Base-by-base conservation (phyloP, 1,284 basidiomycete genomes). In the Ceratobasidium sp. region DNA sequence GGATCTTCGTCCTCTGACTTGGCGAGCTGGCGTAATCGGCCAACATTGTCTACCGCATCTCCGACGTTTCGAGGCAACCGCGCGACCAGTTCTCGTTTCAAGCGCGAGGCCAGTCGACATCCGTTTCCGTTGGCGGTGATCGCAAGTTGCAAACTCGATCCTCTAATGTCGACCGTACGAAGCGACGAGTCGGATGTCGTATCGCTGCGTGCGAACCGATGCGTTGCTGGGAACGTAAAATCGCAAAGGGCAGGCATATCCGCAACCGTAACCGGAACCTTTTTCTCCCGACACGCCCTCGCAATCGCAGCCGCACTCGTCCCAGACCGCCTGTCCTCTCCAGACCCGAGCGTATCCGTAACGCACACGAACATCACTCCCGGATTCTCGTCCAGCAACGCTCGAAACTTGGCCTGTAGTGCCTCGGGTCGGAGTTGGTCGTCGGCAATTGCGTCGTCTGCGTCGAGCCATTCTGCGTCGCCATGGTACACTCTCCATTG, bases 51-150 rank as follows among this genome's bases (percentile, higher is more conserved):
- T 0, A 95, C 93, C 0, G 96, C 94, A 1, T 82, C 82, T 0
- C 95, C 96, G 0, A 93, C 86, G 18, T 92, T 89, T 70, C 84
- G 85, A 0, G 94, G 90, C 1, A 99, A 82, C 43, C 86, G 85
- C 0, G 90, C 83, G 1, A 97, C 89, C 59, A 98, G 89, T 48
- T 98, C 94, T 30, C 97, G 84, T 52, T 89, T 87, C 45, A 99
- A 83, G 10, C 96, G 85, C 1, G 89, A 87, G 0, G 92, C 92
- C 2, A 99, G 84, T 14, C 97, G 84, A 78, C 97, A 98, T 0
- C 96, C 97, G 73, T 92, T 87, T 0, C 95, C 94, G 76, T 97
- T 98, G 1, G 96, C 96, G 0, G 94, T 94, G 0, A 98, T 87
- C 0, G 92, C 93, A 12, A 99, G 82, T 78, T 98, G 95, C 0